A percentile compares a stretch with the other conserved stretches of the same genome.
Conservation (phyloP, 2,329 filamentous ascomycete species). For the Triangularia verruculosa region DNA sequence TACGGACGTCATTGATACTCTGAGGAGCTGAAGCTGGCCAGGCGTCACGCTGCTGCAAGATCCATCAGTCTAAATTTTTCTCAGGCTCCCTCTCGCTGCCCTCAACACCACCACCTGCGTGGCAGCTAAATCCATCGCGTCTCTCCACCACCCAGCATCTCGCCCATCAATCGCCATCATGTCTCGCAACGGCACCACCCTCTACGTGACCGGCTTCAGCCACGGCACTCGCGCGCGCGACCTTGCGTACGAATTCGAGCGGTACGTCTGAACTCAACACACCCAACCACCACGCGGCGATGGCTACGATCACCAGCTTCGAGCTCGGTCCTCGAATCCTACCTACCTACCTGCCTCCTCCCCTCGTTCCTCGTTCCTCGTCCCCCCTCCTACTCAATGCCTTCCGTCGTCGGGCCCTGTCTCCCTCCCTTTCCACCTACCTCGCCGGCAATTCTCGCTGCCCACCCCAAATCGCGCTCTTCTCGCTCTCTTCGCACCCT, state of each 20-base stretch:
- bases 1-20: background rate
- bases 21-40: background rate
- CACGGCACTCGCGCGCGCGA: constrained; percentile 97
- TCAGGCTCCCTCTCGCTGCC: constrained; percentile 5
- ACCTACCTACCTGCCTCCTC: constrained; percentile 35
- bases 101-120: background rate
- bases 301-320: constrained; percentile 46
- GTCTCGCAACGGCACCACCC: constrained; percentile 90
- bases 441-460: constrained; percentile 23
- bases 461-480: constrained; percentile 21
- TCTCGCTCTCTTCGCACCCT: constrained; percentile 21
- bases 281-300: constrained; percentile 39
- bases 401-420: constrained; percentile 26
- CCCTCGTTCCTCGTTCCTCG: constrained; percentile 28
- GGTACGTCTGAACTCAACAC: constrained; percentile 70
- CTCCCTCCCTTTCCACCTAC: constrained; percentile 19
- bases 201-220: constrained; percentile 99
- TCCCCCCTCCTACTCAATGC: constrained; percentile 30
- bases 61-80: constrained; percentile 4
- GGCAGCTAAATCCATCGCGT: constrained; percentile 1
- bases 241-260: constrained; percentile 99
- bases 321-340: constrained; percentile 41
- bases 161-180: constrained; percentile 48
- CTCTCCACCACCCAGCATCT: constrained; percentile 26
- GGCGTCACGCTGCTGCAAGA: background rate